phyloP scores from a whole-genome alignment of 169 alveolate genomes.

The Besnoitia besnoiti region DNA sequence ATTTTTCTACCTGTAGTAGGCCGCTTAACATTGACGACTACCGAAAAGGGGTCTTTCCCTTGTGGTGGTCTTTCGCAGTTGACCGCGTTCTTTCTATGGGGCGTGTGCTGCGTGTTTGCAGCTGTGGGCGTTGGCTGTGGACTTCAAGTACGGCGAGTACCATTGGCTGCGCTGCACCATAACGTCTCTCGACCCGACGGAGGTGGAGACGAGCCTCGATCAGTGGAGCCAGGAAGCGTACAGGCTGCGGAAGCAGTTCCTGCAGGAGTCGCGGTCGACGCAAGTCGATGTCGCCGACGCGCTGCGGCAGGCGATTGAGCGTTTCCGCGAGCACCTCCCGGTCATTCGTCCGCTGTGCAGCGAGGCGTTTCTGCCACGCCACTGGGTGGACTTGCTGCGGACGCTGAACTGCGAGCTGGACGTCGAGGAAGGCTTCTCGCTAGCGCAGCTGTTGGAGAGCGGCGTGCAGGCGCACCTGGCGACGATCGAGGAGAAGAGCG shows the following conservation, averaged over 20 bases:
- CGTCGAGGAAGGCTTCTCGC: constrained; percentile 56
- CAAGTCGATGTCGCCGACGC: constrained; percentile 67
- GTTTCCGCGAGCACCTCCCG: constrained; percentile 68
- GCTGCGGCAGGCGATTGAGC: constrained; percentile 66
- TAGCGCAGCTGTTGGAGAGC: constrained; percentile 47
- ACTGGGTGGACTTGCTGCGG: constrained; percentile 69
- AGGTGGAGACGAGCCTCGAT: constrained; percentile 7
- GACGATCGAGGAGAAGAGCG: constrained; percentile 74
- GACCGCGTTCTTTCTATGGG: too few relatives aligned
- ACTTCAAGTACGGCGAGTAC: not conserved
- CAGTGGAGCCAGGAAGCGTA: not conserved
- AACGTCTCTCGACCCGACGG: constrained; percentile 9
- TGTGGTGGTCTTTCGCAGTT: too few relatives aligned
- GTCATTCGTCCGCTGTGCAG: constrained; percentile 68
- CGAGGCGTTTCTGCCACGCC: constrained; percentile 71
- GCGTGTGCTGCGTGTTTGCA: too few relatives aligned
- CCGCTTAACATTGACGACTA: not conserved
- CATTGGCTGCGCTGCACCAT: constrained; percentile 12
- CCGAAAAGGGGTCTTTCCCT: too few relatives aligned
- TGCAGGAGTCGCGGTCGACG: constrained; percentile 46
- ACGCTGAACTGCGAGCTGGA: constrained; percentile 43
- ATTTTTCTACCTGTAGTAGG: too few relatives aligned
- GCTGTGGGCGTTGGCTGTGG: constrained; percentile 38
- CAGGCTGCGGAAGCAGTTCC: constrained; percentile 67
- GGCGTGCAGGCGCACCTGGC: constrained; percentile 47